Conservation (phyloP, 2,329 filamentous ascomycete species). For the Diplodia intermedia region DNA sequence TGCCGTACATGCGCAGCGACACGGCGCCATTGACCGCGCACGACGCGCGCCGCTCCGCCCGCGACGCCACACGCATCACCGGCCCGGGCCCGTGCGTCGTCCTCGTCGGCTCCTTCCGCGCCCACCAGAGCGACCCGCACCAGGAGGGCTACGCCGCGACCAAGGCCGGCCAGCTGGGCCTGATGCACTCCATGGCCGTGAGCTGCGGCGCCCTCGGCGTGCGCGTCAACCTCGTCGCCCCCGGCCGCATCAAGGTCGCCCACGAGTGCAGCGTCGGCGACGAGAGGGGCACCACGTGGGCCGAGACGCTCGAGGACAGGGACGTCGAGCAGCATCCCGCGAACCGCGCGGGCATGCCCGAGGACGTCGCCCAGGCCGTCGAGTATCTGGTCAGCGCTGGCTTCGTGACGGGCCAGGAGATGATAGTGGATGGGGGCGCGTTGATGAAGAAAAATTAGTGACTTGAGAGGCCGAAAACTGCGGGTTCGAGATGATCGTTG, state of each 20-base stretch:
- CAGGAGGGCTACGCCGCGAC: slow-evolving; percentile 57
- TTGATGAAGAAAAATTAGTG: slow-evolving; percentile 43
- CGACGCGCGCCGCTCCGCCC: slow-evolving; percentile 34
- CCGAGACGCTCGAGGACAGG: slow-evolving; percentile 46
- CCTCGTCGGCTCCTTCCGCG: slow-evolving; percentile 56
- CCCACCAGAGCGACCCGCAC: slow-evolving; percentile 55
- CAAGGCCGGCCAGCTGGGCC: slow-evolving; percentile 48
- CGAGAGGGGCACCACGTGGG: slow-evolving; percentile 51
- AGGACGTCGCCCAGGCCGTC: slow-evolving; percentile 55
- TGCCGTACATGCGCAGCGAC: slow-evolving; percentile 55
- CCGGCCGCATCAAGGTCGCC: slow-evolving; percentile 56
- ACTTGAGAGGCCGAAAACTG: neutral
- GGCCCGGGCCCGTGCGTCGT: slow-evolving; percentile 55
- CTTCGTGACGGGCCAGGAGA: slow-evolving; percentile 49
- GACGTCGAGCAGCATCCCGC: slow-evolving; percentile 53
- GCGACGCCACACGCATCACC: slow-evolving; percentile 33
- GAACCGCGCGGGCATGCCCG: slow-evolving; percentile 55
- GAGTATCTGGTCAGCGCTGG: slow-evolving; percentile 51
- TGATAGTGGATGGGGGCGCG: slow-evolving; percentile 49
- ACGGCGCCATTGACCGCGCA: neutral
- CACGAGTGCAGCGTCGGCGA: slow-evolving; percentile 57
- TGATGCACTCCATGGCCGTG: slow-evolving; percentile 50
- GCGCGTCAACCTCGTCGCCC: slow-evolving; percentile 47
- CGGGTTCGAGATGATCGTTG: no score
- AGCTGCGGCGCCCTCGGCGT: slow-evolving; percentile 45